These are phyloP conservation scores for Penicillium sp. DNA, from an alignment of 2,329 filamentous ascomycete species.

Conservation along the genomic window DNA sequence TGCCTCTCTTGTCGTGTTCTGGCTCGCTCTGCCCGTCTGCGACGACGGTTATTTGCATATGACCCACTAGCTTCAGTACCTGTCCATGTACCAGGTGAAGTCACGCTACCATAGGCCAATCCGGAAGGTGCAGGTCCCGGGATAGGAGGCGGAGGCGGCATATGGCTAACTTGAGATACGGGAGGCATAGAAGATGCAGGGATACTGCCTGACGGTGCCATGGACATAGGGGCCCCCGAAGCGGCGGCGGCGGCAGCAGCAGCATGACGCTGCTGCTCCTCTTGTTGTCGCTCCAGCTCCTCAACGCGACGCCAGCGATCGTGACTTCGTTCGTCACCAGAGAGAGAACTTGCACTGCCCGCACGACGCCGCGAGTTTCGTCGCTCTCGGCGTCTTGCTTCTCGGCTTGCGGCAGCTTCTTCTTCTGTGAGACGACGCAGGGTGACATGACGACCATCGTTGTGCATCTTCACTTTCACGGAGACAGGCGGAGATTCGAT, in stretches of 20 bases:
- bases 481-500: slow-evolving; percentile 60
- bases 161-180: slow-evolving; percentile 25
- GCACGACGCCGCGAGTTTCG: slow-evolving; percentile 41
- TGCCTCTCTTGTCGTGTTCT: slow-evolving; percentile 47
- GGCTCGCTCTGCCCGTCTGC: slow-evolving; percentile 55
- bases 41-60: slow-evolving; percentile 55
- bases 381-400: slow-evolving; percentile 51
- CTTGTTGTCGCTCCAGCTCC: slow-evolving; percentile 48
- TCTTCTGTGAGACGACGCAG: slow-evolving; percentile 61
- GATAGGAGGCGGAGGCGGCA: slow-evolving; percentile 32
- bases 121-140: slow-evolving; percentile 37
- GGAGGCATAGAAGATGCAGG: slow-evolving; percentile 26
- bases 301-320: slow-evolving; percentile 52
- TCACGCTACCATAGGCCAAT: slow-evolving; percentile 44
- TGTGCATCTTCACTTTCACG: slow-evolving; percentile 66
- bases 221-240: slow-evolving; percentile 25
- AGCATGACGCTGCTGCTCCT: slow-evolving; percentile 38
- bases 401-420: slow-evolving; percentile 61
- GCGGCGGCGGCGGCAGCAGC: slow-evolving; percentile 32
- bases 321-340: slow-evolving; percentile 39
- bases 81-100: slow-evolving; percentile 43
- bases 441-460: slow-evolving; percentile 63
- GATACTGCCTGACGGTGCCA: slow-evolving; percentile 26
- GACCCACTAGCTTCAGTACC: slow-evolving; percentile 51
- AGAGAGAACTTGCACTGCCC: slow-evolving; percentile 44